Base-by-base conservation (phyloP, 2,329 filamentous ascomycete species). In the Trichoderma endophyticum region DNA sequence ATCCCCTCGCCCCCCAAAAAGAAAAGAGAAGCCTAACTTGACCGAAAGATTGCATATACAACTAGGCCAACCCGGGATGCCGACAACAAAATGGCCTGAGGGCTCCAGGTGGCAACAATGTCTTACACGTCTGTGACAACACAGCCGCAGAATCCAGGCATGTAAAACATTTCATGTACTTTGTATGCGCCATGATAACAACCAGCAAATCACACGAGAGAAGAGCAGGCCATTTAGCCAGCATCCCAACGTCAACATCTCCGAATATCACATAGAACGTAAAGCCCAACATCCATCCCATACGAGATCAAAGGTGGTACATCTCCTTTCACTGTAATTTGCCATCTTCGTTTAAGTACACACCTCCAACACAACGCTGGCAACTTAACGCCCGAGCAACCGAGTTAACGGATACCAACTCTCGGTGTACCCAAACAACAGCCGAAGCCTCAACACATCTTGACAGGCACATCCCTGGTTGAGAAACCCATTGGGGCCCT, bases 391-490 rank as follows among this genome's bases (percentile, higher is more conserved):
- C 21, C 21, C 21, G 21, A 21, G 6, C 39, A 3, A 4, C 48
- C n/a, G 21, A 24, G 48, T 54, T 54, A 54, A 21, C 48, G 18
- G 1, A 54, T 24, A 3, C 21, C n/a, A 54, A 54, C 48, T 0
- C 48, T 54, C 48, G 48, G 48, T 54, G 48, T 54, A 6, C 43
- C 39, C 21, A 21, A 21, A 21, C 21, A 21, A 30, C 54, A 70
- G 18, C 34, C 61, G 36, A 21, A 51, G 3, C 59, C 2, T 18
- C 48, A 14, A 39, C 32, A 14, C 18, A 26, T 36, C 12, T 39
- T 67, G 21, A 70, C 67, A 70, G 30, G 68, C 43, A 71, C 9
- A 60, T 71, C 69, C 61, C 51, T 24, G 62, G 15, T 60, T 14
- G 2, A 2, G 21, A 54, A 21, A 2, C 26, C 28, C 26, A 36